These are phyloP conservation scores for Xylariales sp. DNA, from an alignment of 2,329 filamentous ascomycete genomes.

Conservation along the genomic window DNA sequence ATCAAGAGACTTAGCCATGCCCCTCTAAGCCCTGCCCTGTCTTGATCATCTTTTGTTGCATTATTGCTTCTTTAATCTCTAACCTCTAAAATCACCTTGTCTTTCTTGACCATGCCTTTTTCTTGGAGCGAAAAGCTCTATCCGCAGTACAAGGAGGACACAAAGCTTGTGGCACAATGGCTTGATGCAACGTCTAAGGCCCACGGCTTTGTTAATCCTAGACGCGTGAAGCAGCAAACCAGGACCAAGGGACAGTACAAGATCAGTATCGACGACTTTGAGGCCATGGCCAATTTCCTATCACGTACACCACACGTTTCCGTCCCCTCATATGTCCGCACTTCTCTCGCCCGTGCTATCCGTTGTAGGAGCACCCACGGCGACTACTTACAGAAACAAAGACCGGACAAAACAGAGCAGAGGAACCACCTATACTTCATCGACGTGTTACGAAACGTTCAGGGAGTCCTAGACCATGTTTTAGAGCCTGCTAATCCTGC, in stretches of 20 bases:
- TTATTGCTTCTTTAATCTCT: neutral
- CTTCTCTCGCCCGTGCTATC: slow-evolving; percentile 17
- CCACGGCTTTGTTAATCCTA: slow-evolving; percentile 2
- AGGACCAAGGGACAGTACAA: neutral
- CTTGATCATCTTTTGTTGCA: too few relatives aligned
- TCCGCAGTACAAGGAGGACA: slow-evolving; percentile 23
- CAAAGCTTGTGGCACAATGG: slow-evolving; percentile 17
- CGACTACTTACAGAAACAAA: slow-evolving; percentile 12
- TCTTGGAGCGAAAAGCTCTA: slow-evolving; percentile 3
- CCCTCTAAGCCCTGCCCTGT: too few relatives aligned
- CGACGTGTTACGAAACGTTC: slow-evolving; percentile 14
- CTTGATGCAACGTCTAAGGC: slow-evolving; percentile 20
- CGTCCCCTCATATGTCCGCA: slow-evolving; percentile 7
- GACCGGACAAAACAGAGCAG: neutral
- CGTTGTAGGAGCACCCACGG: slow-evolving; percentile 16
- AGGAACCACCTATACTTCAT: slow-evolving; percentile 20
- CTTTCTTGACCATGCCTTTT: neutral
- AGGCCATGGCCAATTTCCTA: slow-evolving; percentile 24
- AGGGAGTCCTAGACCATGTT: neutral
- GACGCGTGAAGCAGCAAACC: neutral
- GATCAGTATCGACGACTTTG: slow-evolving; percentile 13
- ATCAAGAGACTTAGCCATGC: too few relatives aligned
- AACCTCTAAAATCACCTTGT: neutral
- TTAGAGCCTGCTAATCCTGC: neutral
- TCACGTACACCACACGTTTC: neutral